Percentiles rank a stretch among this genome's conserved stretches.
phyloP scores from a whole-genome alignment of 768 basidiomycete species.

The Plicaturopsis crispa region DNA sequence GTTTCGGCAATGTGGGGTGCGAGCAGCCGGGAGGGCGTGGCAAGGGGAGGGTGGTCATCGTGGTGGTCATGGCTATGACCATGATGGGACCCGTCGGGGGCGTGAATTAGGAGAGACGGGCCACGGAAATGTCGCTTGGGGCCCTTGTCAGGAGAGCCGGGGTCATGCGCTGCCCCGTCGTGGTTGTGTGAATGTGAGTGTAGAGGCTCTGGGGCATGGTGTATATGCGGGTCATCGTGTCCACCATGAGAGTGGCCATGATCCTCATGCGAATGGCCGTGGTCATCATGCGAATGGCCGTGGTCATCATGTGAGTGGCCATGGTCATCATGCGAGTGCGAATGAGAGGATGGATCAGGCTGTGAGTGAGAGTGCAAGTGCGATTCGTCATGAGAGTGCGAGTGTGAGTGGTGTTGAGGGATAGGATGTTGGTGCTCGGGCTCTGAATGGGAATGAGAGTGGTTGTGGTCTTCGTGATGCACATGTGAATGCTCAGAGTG shows the following conservation, averaged over 20 bases:
- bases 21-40: conserved; percentile 18
- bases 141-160: conserved; percentile 10
- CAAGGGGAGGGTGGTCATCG: conserved; percentile 13
- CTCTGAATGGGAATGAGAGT: conserved; percentile 11
- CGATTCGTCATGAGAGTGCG: conserved; percentile 11
- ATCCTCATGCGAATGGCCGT: conserved; percentile 16
- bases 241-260: conserved; percentile 12
- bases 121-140: conserved; percentile 31
- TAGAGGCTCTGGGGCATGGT: conserved; percentile 16
- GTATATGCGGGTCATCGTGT: conserved; percentile 6
- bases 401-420: conserved; percentile 14
- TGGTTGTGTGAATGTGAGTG: conserved; percentile 20
- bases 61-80: conserved; percentile 14
- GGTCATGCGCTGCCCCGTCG: conserved; percentile 6
- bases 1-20: conserved; percentile 18
- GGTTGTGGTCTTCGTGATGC: conserved; percentile 6
- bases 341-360: conserved; percentile 15
- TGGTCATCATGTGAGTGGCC: conserved; percentile 16
- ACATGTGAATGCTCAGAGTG: conserved; percentile 7
- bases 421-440: conserved; percentile 10
- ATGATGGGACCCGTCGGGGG: conserved; percentile 11
- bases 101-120: conserved; percentile 30
- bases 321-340: conserved; percentile 14
- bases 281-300: conserved; percentile 13
- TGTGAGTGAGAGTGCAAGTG: conserved; percentile 16